These are phyloP conservation scores for Dunaliella sp. DNA, from an alignment of 139 green algal genomes.

Conservation along the genomic window DNA sequence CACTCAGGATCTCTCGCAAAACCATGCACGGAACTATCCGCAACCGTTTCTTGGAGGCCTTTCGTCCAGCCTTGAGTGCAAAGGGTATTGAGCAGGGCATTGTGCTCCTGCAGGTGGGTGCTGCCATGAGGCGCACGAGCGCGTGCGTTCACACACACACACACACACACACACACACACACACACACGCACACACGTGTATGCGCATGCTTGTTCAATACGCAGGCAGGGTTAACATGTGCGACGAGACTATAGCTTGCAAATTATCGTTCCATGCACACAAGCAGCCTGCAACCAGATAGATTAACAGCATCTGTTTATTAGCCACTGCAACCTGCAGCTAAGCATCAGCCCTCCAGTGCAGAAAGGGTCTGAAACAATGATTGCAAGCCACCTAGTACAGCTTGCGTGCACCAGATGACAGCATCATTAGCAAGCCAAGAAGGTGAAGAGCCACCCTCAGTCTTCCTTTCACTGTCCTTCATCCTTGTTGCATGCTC, in stretches of 20 bases:
- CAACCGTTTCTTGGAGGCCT: conserved; percentile 28
- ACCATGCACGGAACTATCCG: conserved; percentile 49
- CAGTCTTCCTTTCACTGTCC: not conserved
- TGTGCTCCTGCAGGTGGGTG: conserved; percentile 48
- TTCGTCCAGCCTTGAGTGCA: conserved; percentile 19
- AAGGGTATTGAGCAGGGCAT: conserved; percentile 38
- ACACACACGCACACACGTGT: not conserved
- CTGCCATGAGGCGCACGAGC: not conserved
- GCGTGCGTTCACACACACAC: not conserved
- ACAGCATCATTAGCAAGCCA: not conserved
- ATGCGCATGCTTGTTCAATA: not conserved
- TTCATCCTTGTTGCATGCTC: conserved; percentile 30
- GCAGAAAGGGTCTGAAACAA: too few relatives aligned
- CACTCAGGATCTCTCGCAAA: conserved; percentile 47
- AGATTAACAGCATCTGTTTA: too few relatives aligned
- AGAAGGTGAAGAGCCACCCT: not conserved
- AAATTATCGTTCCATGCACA: not conserved
- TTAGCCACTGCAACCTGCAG: too few relatives aligned
- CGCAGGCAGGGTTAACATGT: too few relatives aligned
- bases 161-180: not conserved
- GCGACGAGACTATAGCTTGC: too few relatives aligned
- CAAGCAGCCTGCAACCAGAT: not conserved
- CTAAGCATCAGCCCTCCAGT: too few relatives aligned
- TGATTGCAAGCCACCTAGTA: too few relatives aligned
- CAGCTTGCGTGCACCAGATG: not conserved